Percentiles rank a stretch among this genome's conserved stretches.
phyloP scores from a whole-genome alignment of 2,329 filamentous ascomycete species.

The Bertia moriformis region DNA sequence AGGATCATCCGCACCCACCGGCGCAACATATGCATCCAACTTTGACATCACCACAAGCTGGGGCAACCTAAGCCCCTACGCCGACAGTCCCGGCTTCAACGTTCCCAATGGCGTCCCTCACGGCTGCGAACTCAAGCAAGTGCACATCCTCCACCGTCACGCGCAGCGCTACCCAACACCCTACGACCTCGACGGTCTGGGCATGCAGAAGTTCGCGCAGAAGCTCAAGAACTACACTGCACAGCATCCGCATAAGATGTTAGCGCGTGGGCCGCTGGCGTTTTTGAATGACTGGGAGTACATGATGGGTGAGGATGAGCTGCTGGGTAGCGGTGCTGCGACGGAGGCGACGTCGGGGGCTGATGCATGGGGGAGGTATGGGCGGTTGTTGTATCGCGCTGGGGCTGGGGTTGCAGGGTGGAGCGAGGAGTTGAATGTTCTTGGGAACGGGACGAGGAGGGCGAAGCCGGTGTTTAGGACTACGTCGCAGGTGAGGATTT shows the following conservation, averaged over 20 bases:
- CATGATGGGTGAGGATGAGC: slow-evolving; percentile 22
- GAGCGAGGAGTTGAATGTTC: slow-evolving; percentile 17
- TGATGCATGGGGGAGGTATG: slow-evolving; percentile 37
- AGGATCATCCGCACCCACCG: slow-evolving; percentile 8
- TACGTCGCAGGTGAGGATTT: slow-evolving; percentile 35
- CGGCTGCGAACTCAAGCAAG: slow-evolving; percentile 39
- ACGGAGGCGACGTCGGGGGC: slow-evolving; percentile 33
- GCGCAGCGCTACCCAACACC: slow-evolving; percentile 33
- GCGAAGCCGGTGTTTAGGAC: slow-evolving; percentile 34
- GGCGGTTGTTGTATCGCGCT: slow-evolving; percentile 34
- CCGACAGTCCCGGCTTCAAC: slow-evolving; percentile 28
- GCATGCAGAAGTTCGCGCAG: slow-evolving; percentile 28
- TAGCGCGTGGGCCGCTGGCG: slow-evolving; percentile 26
- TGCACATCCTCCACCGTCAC: slow-evolving; percentile 36
- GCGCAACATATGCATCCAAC: slow-evolving; percentile 10
- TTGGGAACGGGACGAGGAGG: slow-evolving; percentile 26
- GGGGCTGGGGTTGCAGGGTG: slow-evolving; percentile 29
- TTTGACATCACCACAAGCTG: slow-evolving; percentile 13
- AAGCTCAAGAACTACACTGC: slow-evolving; percentile 30
- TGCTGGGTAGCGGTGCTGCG: slow-evolving; percentile 30
- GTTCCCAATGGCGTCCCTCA: slow-evolving; percentile 29
- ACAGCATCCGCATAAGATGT: slow-evolving; percentile 15
- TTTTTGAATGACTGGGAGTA: slow-evolving; percentile 39
- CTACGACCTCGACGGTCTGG: slow-evolving; percentile 28
- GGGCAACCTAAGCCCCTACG: slow-evolving; percentile 30